phyloP scores from a whole-genome alignment of 352 stramenopile genomes.

The Globisporangium abappressorium region DNA sequence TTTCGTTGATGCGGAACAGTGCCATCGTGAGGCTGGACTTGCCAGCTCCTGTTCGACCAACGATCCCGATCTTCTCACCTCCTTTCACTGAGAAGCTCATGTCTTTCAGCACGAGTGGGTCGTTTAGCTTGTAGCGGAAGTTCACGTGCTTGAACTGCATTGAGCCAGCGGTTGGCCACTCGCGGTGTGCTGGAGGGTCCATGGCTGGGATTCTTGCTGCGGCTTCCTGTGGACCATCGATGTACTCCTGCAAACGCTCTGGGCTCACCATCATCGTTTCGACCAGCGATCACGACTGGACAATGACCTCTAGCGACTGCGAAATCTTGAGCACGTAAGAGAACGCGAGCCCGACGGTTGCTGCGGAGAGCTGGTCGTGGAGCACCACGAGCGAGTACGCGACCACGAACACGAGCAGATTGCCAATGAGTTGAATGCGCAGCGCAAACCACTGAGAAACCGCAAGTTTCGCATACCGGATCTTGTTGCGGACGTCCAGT shows the following conservation, averaged over 20 bases:
- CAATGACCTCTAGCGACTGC: slow-evolving; percentile 60
- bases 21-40: slow-evolving; percentile 73
- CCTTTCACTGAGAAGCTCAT: slow-evolving; percentile 45
- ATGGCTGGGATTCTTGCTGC: slow-evolving; percentile 9
- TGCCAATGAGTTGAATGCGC: slow-evolving; percentile 42
- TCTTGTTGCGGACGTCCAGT: slow-evolving; percentile 27
- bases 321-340: slow-evolving; percentile 86
- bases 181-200: slow-evolving; percentile 53
- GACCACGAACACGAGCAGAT: slow-evolving; percentile 32
- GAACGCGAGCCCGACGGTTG: slow-evolving; percentile 81
- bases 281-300: slow-evolving; percentile 22
- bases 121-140: slow-evolving; percentile 57
- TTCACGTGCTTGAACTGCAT: slow-evolving; percentile 70
- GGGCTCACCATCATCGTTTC: slow-evolving; percentile 47
- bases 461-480: slow-evolving; percentile 29
- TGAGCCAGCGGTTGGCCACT: slow-evolving; percentile 23
- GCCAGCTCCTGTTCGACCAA: slow-evolving; percentile 61
- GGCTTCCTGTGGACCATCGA: slow-evolving; percentile 23
- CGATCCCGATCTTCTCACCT: slow-evolving; percentile 66
- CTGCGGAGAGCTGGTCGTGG: slow-evolving; percentile 30
- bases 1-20: slow-evolving; percentile 82
- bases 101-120: slow-evolving; percentile 18
- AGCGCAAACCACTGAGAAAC: slow-evolving; percentile 39
- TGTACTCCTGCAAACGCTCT: slow-evolving; percentile 49
- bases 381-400: slow-evolving; percentile 32